Conservation (phyloP, 23 red algal genomes). For the Agarophyton chilense region DNA sequence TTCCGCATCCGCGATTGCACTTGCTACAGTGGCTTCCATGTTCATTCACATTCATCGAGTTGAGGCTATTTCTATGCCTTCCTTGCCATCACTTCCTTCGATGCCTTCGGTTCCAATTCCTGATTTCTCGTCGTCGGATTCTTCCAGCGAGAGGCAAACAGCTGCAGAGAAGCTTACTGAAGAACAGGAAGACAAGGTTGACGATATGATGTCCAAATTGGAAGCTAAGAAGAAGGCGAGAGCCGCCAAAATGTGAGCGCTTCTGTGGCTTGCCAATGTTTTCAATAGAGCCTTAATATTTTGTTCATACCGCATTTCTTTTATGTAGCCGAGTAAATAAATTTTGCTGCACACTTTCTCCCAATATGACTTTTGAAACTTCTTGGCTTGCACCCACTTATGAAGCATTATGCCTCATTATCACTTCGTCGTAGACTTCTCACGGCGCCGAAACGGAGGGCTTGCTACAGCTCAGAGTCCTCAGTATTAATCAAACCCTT, state of each 20-base stretch:
- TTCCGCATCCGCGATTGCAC: neutral
- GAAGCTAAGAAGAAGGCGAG: constrained; percentile 15
- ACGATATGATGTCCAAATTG: constrained; percentile 19
- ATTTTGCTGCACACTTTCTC: too few species aligned
- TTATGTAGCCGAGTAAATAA: too few species aligned
- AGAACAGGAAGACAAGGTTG: constrained; percentile 12
- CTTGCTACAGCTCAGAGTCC: too few species aligned
- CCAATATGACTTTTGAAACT: too few species aligned
- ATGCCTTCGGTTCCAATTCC: neutral
- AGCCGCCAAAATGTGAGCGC: neutral
- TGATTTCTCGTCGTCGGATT: constrained; percentile 1
- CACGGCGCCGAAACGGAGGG: too few species aligned
- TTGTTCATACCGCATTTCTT: too few species aligned
- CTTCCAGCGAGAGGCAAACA: neutral
- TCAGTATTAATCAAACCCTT: too few species aligned
- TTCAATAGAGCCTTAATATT: too few species aligned
- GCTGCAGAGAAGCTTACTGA: neutral
- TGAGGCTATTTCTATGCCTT: constrained; percentile 1
- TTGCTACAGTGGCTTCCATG: neutral
- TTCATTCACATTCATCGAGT: constrained; percentile 1
- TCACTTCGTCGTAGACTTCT: too few species aligned
- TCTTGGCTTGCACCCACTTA: too few species aligned
- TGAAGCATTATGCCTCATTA: too few species aligned
- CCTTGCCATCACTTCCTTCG: constrained; percentile 15
- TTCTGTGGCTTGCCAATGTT: too few species aligned